A percentile compares a stretch with the other conserved stretches of the same genome.
Conservation (phyloP, 208 protist genomes). For the Acanthamoeba royreba region DNA sequence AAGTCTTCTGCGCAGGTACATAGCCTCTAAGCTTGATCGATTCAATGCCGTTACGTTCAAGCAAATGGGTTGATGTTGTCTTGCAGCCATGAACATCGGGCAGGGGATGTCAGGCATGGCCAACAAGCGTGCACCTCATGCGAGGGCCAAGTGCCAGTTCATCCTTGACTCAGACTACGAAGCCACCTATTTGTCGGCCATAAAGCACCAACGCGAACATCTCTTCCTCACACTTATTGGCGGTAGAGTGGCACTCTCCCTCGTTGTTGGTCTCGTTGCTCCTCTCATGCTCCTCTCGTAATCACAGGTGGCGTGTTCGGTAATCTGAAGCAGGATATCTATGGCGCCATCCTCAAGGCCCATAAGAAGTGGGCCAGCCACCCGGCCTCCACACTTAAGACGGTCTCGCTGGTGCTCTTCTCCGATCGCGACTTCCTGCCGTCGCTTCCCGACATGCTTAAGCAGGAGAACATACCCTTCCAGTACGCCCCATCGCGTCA, state of each 20-base stretch:
- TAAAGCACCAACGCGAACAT: not conserved
- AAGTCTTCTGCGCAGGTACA: constrained; percentile 49
- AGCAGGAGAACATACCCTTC: not conserved
- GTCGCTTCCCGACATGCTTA: not conserved
- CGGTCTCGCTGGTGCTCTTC: constrained; percentile 23
- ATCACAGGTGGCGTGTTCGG: constrained; percentile 45
- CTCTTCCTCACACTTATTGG: constrained; percentile 41
- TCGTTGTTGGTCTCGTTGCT: no score
- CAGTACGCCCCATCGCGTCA: not conserved
- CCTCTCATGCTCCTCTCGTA: no score
- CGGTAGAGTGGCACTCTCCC: no score
- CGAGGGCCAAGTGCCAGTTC: constrained; percentile 35
- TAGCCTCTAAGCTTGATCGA: no score
- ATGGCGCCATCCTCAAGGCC: constrained; percentile 28
- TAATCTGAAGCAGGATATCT: constrained; percentile 23
- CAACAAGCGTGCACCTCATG: not conserved
- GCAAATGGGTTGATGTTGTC: no score
- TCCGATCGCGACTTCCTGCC: not conserved
- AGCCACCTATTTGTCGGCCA: constrained; percentile 41
- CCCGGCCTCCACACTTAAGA: not conserved
- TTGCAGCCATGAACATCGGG: constrained; percentile 43
- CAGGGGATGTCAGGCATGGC: constrained; percentile 27
- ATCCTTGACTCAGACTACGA: constrained; percentile 46
- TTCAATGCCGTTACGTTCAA: no score
- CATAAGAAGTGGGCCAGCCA: constrained; percentile 49